Percentiles rank a stretch among this genome's conserved stretches.
phyloP scores from a whole-genome alignment of 495 filamentous ascomycete species.

The Neurospora sp. region DNA sequence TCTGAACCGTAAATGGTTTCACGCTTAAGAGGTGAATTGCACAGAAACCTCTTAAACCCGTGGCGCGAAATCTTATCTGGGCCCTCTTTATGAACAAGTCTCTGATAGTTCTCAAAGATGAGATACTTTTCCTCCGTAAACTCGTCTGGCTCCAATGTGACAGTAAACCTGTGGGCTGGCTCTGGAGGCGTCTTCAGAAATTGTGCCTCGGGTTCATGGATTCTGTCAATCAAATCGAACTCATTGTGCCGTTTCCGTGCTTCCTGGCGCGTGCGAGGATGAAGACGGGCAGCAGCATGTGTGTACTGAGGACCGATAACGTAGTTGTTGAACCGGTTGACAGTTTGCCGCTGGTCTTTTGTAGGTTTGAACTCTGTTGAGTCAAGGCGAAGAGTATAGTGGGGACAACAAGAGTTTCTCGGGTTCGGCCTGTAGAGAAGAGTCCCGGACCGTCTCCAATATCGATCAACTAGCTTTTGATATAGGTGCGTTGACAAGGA shows the following conservation, averaged over 20 bases:
- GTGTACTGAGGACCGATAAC: conserved; percentile 71
- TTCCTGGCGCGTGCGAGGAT: conserved; percentile 73
- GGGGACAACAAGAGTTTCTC: conserved; percentile 78
- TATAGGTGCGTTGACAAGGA: conserved; percentile 65
- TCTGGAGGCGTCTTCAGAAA: conserved; percentile 43
- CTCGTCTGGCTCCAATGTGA: conserved; percentile 68
- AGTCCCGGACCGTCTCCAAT: conserved; percentile 78
- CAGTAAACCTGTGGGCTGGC: conserved; percentile 69
- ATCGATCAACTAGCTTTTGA: conserved; percentile 71
- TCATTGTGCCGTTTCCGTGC: conserved; percentile 60
- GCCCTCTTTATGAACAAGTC: conserved; percentile 64
- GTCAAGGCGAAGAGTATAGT: conserved; percentile 85
- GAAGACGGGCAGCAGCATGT: conserved; percentile 57
- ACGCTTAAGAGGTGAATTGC: conserved; percentile 60
- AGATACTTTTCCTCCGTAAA: conserved; percentile 82
- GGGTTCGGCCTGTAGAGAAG: conserved; percentile 90
- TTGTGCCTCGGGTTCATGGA: conserved; percentile 57
- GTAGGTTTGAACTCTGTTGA: conserved; percentile 57
- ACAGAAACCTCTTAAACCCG: conserved; percentile 79
- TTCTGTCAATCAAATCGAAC: conserved; percentile 60
- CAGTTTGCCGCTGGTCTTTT: conserved; percentile 73
- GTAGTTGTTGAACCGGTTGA: conserved; percentile 85
- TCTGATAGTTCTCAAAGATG: conserved; percentile 82
- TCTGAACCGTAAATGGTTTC: conserved; percentile 32
- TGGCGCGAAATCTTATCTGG: conserved; percentile 51